phyloP scores from a whole-genome alignment of 352 stramenopile genomes.

The Halophytophthora batemanensis region DNA sequence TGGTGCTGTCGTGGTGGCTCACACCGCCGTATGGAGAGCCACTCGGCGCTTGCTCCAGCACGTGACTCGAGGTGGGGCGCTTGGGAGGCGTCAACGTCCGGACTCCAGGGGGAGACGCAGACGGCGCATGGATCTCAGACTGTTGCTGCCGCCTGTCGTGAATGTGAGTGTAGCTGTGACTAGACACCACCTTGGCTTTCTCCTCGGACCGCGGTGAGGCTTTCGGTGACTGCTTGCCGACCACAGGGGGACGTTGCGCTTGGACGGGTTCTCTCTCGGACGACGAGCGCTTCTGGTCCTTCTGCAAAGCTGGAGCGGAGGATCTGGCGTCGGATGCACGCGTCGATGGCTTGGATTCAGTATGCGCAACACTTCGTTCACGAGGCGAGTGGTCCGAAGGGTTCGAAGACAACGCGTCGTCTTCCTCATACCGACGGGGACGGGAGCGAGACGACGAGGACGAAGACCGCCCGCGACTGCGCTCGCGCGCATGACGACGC shows the following conservation, averaged over 20 bases:
- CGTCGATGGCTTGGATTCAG: conserved; percentile 8
- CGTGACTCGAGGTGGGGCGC: conserved; percentile 6
- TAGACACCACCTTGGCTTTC: conserved; percentile 7
- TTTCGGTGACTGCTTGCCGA: too few relatives aligned
- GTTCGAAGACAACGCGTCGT: conserved; percentile 6
- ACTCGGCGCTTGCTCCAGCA: conserved; percentile 9
- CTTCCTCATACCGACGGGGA: conserved; percentile 11
- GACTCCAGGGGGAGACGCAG: conserved; percentile 12
- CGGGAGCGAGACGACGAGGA: conserved; percentile 19
- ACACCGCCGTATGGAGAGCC: conserved; percentile 14
- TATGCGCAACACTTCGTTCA: conserved; percentile 13
- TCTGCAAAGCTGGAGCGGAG: not conserved
- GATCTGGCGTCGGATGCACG: not conserved
- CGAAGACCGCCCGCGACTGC: conserved; percentile 4
- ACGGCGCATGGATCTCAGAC: conserved; percentile 1
- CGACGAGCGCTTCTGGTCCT: conserved; percentile 1
- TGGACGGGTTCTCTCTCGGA: too few relatives aligned
- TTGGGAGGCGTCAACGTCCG: conserved; percentile 4
- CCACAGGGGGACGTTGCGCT: too few relatives aligned
- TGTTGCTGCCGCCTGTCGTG: conserved; percentile 11
- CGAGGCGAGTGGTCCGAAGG: conserved; percentile 17
- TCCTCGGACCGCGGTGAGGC: conserved; percentile 1
- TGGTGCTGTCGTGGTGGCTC: conserved; percentile 5
- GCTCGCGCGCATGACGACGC: conserved; percentile 6
- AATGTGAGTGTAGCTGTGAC: conserved; percentile 4